Base-by-base conservation (phyloP, 78 protist species). In the Polysphondylium violaceum region DNA sequence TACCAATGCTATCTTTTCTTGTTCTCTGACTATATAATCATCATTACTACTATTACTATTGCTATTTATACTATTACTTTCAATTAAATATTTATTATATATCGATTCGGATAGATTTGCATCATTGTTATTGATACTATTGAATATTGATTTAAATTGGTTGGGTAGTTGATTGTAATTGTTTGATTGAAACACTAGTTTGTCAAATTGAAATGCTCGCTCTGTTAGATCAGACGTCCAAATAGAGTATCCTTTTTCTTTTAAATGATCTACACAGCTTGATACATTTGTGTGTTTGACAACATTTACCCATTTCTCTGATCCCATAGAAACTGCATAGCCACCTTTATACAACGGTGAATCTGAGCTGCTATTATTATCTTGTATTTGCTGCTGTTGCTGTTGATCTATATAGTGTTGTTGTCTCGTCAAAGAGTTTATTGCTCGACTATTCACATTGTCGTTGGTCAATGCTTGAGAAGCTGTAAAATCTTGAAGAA, bases 211-310 rank as follows among this genome's bases (percentile, higher is more conserved):
- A 4, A 76, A 16, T 0, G 94, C 68, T 8, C 60, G 43, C 6
- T 40, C 58, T 36, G 87, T 65, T 59, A 88, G 27, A 53, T 88
- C 94, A 0, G 87, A 69, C 2, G 47, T 19, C 94, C 94, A 88
- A 17, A 88, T 60, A 23, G 43, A 33, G 27, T 73, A 88, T 1
- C 68, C 56, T 35, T 88, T 2, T 23, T 36, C 16, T 67, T 51
- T 64, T n/a, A 88, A 60, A 36, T 50, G 7, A 1, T 60, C 59
- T n/a, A 88, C 64, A 35, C 94, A 88, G 6, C 41, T 47, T 12
- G 33, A 4, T 14, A 75, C 43, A 19, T 21, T 33, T 9, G 14
- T 12, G 27, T 65, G 74, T 23, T 75, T 33, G 0, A 76, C 25
- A 25, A 75, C n/a, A 9, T 75, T 67, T 19, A 88, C 9, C 86